Evolutionary conservation across 257 asterid genomes (phyloP).

Genomic region (Euphrasia confusa): DNA sequence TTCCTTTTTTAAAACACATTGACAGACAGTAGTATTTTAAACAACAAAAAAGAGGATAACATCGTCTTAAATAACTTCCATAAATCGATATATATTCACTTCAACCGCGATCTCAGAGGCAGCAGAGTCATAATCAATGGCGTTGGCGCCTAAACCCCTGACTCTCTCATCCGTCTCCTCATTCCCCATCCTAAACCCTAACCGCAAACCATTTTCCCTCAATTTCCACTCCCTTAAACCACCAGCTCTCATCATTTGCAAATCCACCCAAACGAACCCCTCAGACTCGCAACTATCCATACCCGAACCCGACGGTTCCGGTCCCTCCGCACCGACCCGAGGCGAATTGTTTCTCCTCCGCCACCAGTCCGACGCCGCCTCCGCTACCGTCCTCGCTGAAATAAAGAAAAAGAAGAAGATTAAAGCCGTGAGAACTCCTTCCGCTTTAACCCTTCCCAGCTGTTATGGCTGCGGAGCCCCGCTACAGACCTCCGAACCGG

Average conservation of each 20-base stretch:
- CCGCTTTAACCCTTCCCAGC: slow-evolving; percentile 33
- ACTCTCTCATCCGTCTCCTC: slow-evolving; percentile 40
- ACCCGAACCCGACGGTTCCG: slow-evolving; percentile 62
- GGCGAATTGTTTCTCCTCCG: slow-evolving; percentile 74
- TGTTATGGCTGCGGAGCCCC: slow-evolving; percentile 98
- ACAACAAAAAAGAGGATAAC: too few species aligned
- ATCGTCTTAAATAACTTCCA: slow-evolving; percentile 30
- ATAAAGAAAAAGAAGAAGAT: slow-evolving; percentile 35
- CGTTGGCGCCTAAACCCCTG: slow-evolving; percentile 62
- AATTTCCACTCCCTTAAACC: slow-evolving; percentile 27
- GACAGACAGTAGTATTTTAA: too few species aligned
- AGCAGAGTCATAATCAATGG: slow-evolving; percentile 32
- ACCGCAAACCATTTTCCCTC: slow-evolving; percentile 14
- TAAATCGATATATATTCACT: slow-evolving; percentile 55
- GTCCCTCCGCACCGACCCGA: slow-evolving; percentile 75
- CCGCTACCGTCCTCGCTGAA: slow-evolving; percentile 32
- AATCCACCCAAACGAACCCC: slow-evolving; percentile 33
- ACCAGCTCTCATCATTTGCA: slow-evolving; percentile 38
- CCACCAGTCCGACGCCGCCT: slow-evolving; percentile 44
- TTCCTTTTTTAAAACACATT: too few species aligned
- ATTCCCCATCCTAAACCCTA: slow-evolving; percentile 33
- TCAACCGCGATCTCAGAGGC: background rate
- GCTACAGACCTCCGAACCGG: slow-evolving; percentile 59
- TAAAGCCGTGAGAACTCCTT: slow-evolving; percentile 38
- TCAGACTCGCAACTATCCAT: slow-evolving; percentile 25